phyloP scores from a whole-genome alignment of 2,329 filamentous ascomycete species.

The Diplodia sapinea region DNA sequence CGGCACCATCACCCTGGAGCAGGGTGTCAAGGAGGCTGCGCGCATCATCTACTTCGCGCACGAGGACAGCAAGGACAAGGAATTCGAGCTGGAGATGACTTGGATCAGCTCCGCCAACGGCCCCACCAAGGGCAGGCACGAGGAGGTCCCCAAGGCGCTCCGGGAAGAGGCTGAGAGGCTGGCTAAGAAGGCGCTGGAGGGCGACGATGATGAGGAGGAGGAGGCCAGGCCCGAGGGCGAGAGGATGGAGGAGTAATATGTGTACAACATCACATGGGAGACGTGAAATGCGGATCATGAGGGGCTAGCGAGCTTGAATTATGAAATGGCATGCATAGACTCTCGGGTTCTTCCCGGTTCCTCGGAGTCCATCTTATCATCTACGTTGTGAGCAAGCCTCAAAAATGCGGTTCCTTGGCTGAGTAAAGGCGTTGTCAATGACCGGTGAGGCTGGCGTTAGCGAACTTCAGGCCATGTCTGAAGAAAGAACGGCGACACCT shows the following conservation, averaged over 20 bases:
- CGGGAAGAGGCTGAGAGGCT: constrained; percentile 89
- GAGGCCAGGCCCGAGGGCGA: constrained; percentile 68
- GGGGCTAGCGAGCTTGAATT: constrained; percentile 21
- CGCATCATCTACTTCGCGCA: constrained; percentile 97
- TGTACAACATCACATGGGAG: constrained; percentile 19
- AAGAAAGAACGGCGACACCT: background rate
- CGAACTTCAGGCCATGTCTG: constrained; percentile 7
- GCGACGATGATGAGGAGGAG: constrained; percentile 82
- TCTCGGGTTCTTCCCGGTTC: constrained; percentile 6
- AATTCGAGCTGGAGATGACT: constrained; percentile 98
- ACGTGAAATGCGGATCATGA: constrained; percentile 12
- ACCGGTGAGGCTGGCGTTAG: background rate
- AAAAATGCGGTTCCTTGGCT: background rate
- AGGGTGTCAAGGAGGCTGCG: constrained; percentile 95
- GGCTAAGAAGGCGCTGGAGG: constrained; percentile 88
- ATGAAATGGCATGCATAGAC: constrained; percentile 29
- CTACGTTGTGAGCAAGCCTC: background rate
- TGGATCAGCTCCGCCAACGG: constrained; percentile 89
- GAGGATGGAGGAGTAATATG: constrained; percentile 83
- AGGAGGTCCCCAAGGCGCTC: constrained; percentile 90
- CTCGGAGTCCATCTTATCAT: background rate
- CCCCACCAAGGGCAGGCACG: constrained; percentile 89
- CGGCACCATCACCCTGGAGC: constrained; percentile 75
- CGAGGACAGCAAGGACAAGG: constrained; percentile 99
- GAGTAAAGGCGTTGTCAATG: background rate